Evolutionary conservation across 768 basidiomycete genomes (phyloP).

Genomic region (Steccherinum ochraceum): DNA sequence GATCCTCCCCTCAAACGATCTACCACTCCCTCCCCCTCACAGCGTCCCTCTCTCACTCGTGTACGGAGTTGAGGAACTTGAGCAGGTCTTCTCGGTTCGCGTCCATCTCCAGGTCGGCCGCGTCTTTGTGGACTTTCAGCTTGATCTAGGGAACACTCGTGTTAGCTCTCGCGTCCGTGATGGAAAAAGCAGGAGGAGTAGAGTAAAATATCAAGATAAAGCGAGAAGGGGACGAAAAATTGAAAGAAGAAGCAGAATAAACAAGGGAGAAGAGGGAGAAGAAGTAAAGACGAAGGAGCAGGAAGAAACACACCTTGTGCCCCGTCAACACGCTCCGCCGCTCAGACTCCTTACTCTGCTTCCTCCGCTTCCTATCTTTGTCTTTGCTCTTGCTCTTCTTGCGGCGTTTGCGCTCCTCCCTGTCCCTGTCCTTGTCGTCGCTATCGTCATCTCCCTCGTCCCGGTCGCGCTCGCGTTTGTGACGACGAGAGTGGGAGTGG

Average conservation of each 20-base stretch:
- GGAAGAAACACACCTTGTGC: constrained; percentile 40
- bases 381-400: constrained; percentile 17
- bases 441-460: constrained; percentile 1
- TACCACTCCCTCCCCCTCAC: neutral
- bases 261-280: neutral
- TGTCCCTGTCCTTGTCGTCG: constrained; percentile 18
- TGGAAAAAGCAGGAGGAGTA: no score
- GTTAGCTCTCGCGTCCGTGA: neutral
- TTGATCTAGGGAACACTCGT: constrained; percentile 39
- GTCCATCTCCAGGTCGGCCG: constrained; percentile 49
- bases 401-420: constrained; percentile 18
- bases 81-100: constrained; percentile 47
- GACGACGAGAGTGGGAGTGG: constrained; percentile 24
- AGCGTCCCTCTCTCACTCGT: constrained; percentile 18
- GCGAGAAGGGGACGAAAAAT: no score
- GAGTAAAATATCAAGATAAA: no score
- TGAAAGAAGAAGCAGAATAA: no score
- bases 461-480: constrained; percentile 2
- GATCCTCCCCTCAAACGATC: no score
- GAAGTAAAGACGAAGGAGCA: neutral
- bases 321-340: constrained; percentile 53
- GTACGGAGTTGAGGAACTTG: constrained; percentile 51
- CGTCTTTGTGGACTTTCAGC: constrained; percentile 56
- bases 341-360: constrained; percentile 35
- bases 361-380: constrained; percentile 20